Conservation (phyloP, 2,329 filamentous ascomycete species). For the Neonectria sp. region DNA sequence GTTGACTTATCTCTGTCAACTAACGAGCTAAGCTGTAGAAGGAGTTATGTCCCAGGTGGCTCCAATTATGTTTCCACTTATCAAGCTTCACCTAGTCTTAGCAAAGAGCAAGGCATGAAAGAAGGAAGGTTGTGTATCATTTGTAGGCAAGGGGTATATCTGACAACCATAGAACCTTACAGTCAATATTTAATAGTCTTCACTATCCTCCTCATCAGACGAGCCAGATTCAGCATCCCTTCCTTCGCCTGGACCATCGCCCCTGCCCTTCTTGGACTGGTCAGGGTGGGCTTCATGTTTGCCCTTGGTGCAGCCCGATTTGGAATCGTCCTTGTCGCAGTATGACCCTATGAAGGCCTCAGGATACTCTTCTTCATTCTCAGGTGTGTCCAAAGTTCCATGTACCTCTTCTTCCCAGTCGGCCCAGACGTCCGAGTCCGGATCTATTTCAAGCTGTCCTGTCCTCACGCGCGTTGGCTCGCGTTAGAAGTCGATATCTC, state of each 20-base stretch:
- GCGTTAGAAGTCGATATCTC: neutral
- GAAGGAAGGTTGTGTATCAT: too few relatives aligned
- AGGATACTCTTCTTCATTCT: constrained; percentile 23
- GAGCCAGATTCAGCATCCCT: neutral
- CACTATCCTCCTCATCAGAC: neutral
- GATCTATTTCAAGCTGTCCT: constrained; percentile 39
- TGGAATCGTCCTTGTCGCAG: constrained; percentile 27
- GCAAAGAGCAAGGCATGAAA: too few relatives aligned
- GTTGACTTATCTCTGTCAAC: too few relatives aligned
- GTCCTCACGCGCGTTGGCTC: neutral
- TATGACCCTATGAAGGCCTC: constrained; percentile 45
- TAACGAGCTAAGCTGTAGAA: too few relatives aligned
- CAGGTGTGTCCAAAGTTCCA: constrained; percentile 36
- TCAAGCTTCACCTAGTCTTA: too few relatives aligned
- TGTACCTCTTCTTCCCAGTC: constrained; percentile 28
- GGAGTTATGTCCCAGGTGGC: too few relatives aligned
- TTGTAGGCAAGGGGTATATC: too few relatives aligned
- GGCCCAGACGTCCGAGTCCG: constrained; percentile 24
- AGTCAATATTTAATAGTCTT: neutral
- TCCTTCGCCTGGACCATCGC: neutral
- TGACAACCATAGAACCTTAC: too few relatives aligned
- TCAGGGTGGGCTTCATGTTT: constrained; percentile 35
- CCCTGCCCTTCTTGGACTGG: constrained; percentile 23
- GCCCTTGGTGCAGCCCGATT: constrained; percentile 30
- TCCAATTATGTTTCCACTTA: too few relatives aligned